A percentile compares a stretch with the other conserved stretches of the same genome.
Conservation (phyloP, 768 basidiomycete species). For the Neoboletus magnificus region DNA sequence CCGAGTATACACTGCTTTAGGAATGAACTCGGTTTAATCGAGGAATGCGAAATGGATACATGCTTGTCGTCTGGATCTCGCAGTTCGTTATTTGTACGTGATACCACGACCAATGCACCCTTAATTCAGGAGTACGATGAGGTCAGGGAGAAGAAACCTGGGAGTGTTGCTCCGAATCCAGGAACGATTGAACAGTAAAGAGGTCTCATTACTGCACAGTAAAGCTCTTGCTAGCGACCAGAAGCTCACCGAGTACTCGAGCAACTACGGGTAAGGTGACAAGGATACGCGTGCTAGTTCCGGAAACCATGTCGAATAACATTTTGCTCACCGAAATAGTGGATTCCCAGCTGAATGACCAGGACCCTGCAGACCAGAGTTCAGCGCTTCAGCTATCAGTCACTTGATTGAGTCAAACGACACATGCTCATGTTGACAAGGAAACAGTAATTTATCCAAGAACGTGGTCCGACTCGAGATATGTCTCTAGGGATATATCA, state of each 20-base stretch:
- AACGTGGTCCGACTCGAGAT: not conserved
- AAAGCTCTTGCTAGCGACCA: not conserved
- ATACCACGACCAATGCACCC: conserved; percentile 12
- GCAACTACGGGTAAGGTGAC: not conserved
- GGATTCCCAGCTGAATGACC: not conserved
- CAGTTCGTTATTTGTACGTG: conserved; percentile 27
- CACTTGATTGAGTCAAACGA: conserved; percentile 3
- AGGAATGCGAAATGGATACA: conserved; percentile 16
- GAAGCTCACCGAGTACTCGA: not conserved
- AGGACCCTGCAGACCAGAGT: conserved; percentile 2
- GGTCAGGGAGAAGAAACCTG: conserved; percentile 14
- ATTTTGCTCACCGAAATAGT: not conserved
- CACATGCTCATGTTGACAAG: conserved; percentile 8
- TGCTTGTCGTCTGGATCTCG: conserved; percentile 1
- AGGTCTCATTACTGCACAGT: not conserved
- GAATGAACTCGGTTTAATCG: conserved; percentile 13
- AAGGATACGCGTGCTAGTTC: not conserved
- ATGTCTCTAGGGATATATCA: not conserved
- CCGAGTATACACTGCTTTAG: conserved; percentile 20
- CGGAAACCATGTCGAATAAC: not conserved
- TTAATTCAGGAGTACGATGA: conserved; percentile 27
- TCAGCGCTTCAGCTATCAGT: not conserved
- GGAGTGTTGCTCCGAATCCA: not conserved
- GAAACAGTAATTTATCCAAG: conserved; percentile 15
- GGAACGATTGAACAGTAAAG: not conserved